Evolutionary conservation across 2,329 filamentous ascomycete genomes (phyloP), one percentile per base, ranked within the genome.

Genomic region (Aspergillus japonicus): DNA sequence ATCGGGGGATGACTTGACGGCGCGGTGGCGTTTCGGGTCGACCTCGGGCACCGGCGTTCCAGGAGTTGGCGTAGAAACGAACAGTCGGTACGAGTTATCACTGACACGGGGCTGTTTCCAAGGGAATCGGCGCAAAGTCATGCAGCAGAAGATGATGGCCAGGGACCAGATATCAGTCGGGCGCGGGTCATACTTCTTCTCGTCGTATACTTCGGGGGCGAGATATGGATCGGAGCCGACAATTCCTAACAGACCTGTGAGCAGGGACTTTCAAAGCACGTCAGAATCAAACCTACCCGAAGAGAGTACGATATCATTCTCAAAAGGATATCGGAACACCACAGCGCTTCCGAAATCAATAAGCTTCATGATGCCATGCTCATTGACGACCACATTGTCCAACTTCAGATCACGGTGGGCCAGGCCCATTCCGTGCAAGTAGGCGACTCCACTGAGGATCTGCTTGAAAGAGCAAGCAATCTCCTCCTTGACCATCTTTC

Each of bases 291-390:
- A 77, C 89, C 78, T 79, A 95, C 92, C 92, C 73, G 87, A 88
- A 42, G 92, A 90, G 49, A 89, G 81, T 14, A 95, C 91, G 59
- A 93, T 87, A 55, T 91, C 91, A 65, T 88, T 92, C 77, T 99
- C 95, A 71, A 99, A 98, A 0, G 95, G 95, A 81, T 99, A 99
- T 70, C 91, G 88, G 80, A 96, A 99, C 47, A 99, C 94, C 66
- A 95, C 93, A 0, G 95, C 94, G 78, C 93, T 98, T 26, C 95
- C 95, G 77, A 99, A 99, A 75, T 99, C 95, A 70, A 99, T 99
- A 65, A 99, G 90, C 78, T 99, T 99, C 92, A 99, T 96, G 69
- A 99, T 98, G 2, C 95, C 95, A 70, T 90, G 87, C 71, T 96
- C 91, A 72, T 93, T 98, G 61, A 99, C 93, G 29, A 99, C 95